Evolutionary conservation across 495 filamentous ascomycete genomes (phyloP).

Genomic region (Lasiosphaeris hirsuta): DNA sequence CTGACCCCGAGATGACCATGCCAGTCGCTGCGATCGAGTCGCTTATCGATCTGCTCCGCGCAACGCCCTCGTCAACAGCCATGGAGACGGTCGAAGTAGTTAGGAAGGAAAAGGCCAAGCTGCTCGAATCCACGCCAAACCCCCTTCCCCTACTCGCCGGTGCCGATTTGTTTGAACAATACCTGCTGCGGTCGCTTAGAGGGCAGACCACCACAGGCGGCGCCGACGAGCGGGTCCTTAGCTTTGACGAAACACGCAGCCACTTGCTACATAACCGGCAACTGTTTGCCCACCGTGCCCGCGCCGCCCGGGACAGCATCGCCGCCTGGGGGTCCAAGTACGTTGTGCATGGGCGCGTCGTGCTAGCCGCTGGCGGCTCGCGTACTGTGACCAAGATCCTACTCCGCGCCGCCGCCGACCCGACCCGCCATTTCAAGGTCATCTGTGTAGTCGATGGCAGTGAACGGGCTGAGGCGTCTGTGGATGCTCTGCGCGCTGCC

Average conservation of each 20-base stretch:
- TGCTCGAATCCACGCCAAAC: slow-evolving; percentile 72
- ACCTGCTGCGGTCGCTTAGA: slow-evolving; percentile 64
- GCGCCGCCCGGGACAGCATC: slow-evolving; percentile 77
- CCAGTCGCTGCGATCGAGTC: slow-evolving; percentile 94
- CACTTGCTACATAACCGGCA: slow-evolving; percentile 81
- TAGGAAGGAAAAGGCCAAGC: slow-evolving; percentile 61
- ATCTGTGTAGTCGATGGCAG: slow-evolving; percentile 70
- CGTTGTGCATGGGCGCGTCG: slow-evolving; percentile 68
- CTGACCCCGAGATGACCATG: slow-evolving; percentile 86
- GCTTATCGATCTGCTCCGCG: slow-evolving; percentile 76
- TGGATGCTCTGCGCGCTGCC: slow-evolving; percentile 64
- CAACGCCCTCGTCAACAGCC: slow-evolving; percentile 74
- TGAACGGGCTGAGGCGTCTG: slow-evolving; percentile 53
- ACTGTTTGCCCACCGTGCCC: slow-evolving; percentile 83
- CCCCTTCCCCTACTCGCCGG: slow-evolving; percentile 88
- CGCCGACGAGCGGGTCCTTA: slow-evolving; percentile 54
- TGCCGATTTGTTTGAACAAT: slow-evolving; percentile 93
- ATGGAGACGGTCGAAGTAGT: slow-evolving; percentile 90
- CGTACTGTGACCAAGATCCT: slow-evolving; percentile 78
- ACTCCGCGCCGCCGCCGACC: slow-evolving; percentile 61
- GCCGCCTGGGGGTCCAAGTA: slow-evolving; percentile 73
- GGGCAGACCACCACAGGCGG: slow-evolving; percentile 31
- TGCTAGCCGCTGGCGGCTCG: slow-evolving; percentile 85
- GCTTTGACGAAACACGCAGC: slow-evolving; percentile 77
- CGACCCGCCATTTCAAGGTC: slow-evolving; percentile 66